These are phyloP conservation scores for Lentinula edodes DNA, from an alignment of 768 basidiomycete genomes.

Conservation along the genomic window DNA sequence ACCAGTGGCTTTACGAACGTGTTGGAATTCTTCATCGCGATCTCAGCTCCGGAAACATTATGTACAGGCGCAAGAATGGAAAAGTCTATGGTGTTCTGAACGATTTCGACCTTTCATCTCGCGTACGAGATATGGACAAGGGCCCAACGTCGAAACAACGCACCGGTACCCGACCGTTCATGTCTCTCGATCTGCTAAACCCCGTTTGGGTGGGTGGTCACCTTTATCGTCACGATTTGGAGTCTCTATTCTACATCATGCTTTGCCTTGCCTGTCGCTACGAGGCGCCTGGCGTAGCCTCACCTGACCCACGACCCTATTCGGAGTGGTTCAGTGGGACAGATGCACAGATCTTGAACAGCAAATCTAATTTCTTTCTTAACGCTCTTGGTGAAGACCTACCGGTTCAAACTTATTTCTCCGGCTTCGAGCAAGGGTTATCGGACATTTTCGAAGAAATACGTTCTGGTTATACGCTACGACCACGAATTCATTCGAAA, in stretches of 20 bases:
- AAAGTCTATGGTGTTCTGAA: slow-evolving; percentile 9
- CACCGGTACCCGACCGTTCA: slow-evolving; percentile 4
- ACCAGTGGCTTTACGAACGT: slow-evolving; percentile 6
- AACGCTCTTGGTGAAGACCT: background rate
- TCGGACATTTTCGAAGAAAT: background rate
- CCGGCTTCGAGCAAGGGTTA: background rate
- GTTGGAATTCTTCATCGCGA: slow-evolving; percentile 11
- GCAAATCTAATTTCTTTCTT: background rate
- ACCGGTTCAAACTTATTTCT: background rate
- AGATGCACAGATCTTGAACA: background rate
- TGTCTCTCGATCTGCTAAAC: background rate
- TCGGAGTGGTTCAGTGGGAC: background rate
- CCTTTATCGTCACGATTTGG: slow-evolving; percentile 6
- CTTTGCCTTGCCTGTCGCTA: slow-evolving; percentile 3
- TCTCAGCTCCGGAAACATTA: slow-evolving; percentile 11
- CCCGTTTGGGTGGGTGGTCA: background rate
- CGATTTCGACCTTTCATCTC: slow-evolving; percentile 10
- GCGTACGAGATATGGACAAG: background rate
- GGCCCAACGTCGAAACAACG: background rate
- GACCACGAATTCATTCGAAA: background rate
- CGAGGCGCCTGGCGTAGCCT: background rate
- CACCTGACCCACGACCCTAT: background rate
- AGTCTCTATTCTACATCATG: slow-evolving; percentile 7
- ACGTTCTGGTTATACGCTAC: background rate
- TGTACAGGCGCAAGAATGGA: slow-evolving; percentile 10